Evolutionary conservation across 306 rosid species (phyloP).

Genomic region (Medicago arabica): DNA sequence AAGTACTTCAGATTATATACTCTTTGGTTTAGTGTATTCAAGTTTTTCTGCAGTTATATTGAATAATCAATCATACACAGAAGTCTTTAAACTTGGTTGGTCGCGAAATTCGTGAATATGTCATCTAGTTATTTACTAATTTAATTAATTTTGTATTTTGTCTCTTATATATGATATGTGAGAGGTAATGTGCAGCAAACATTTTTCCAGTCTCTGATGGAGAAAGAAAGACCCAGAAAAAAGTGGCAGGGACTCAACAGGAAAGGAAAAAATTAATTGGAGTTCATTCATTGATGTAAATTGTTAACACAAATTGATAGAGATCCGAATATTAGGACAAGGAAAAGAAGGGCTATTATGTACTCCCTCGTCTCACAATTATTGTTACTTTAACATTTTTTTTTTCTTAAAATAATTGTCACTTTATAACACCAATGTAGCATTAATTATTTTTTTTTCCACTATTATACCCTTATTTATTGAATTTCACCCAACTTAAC

Average conservation of each 20-base stretch:
- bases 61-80: neutral
- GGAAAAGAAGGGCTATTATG: too few species aligned
- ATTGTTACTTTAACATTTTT: too few species aligned
- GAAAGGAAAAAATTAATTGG: neutral
- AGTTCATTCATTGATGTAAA: neutral
- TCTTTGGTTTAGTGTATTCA: constrained; percentile 21
- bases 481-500: too few species aligned
- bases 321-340: too few species aligned
- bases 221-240: neutral
- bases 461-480: too few species aligned
- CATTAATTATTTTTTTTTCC: too few species aligned
- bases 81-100: neutral
- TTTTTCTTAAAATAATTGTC: too few species aligned
- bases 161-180: neutral
- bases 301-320: neutral
- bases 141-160: neutral
- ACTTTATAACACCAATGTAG: too few species aligned
- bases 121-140: neutral
- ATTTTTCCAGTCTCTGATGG: neutral
- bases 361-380: too few species aligned
- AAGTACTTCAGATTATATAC: constrained; percentile 5
- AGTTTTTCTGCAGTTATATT: neutral
- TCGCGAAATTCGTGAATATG: neutral
- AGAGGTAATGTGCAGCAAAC: neutral
- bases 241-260: neutral